Conservation (phyloP, 2,329 filamentous ascomycete genomes). For the Saccharata proteae region DNA sequence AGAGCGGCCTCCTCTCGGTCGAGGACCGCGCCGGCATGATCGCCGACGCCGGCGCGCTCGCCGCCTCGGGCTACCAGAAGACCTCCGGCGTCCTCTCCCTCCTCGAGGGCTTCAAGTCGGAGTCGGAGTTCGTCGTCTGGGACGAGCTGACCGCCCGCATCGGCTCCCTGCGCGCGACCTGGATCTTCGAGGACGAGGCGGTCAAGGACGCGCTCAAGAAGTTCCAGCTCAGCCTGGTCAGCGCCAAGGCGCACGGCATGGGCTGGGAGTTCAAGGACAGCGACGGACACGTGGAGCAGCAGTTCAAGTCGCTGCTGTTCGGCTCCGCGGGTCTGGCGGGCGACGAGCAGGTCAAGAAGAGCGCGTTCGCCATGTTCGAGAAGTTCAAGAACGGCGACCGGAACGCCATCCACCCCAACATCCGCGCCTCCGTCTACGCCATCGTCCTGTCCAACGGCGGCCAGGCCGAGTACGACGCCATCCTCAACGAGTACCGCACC, state of each 20-base stretch:
- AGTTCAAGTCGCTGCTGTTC: constrained; percentile 90
- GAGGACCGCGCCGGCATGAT: constrained; percentile 90
- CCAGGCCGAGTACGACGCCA: constrained; percentile 70
- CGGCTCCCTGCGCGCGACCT: constrained; percentile 66
- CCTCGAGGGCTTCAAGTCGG: constrained; percentile 68
- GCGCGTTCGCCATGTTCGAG: constrained; percentile 80
- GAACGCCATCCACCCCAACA: constrained; percentile 79
- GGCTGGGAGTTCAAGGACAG: constrained; percentile 79
- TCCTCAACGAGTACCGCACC: constrained; percentile 63
- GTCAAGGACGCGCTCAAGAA: constrained; percentile 64
- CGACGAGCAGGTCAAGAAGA: constrained; percentile 64
- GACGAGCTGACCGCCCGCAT: constrained; percentile 77
- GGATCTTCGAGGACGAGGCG: constrained; percentile 73
- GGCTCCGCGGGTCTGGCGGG: constrained; percentile 69
- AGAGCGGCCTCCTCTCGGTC: constrained; percentile 64
- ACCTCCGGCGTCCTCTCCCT: constrained; percentile 80
- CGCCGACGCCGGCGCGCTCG: constrained; percentile 79
- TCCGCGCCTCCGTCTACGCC: constrained; percentile 74
- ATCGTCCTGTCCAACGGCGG: constrained; percentile 77
- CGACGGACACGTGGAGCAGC: constrained; percentile 82
- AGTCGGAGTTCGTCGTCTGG: constrained; percentile 89
- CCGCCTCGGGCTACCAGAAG: constrained; percentile 83
- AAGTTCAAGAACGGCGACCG: constrained; percentile 72
- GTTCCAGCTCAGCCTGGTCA: constrained; percentile 70
- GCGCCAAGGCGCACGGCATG: constrained; percentile 68